These are phyloP conservation scores for Pharus latifolius DNA, from an alignment of 176 grass and related monocot species.

Conservation along the genomic window DNA sequence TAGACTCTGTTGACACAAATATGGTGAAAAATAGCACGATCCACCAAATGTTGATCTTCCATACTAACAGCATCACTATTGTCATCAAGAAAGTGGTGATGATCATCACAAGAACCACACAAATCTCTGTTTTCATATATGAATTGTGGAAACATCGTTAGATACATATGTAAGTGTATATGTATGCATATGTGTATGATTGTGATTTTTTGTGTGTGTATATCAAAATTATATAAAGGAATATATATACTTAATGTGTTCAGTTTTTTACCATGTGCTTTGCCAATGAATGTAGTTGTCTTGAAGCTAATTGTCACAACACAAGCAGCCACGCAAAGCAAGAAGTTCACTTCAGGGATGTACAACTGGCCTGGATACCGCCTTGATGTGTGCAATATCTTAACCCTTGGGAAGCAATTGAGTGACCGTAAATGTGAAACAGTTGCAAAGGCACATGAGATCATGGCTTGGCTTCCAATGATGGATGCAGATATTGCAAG, in stretches of 20 bases:
- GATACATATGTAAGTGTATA: not conserved
- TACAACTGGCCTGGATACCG: conserved; percentile 55
- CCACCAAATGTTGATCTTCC: conserved; percentile 43
- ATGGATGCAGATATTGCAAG: conserved; percentile 31
- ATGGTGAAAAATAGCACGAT: conserved; percentile 39
- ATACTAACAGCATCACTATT: conserved; percentile 58
- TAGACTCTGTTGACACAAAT: conserved; percentile 39
- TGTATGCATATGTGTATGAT: too few relatives aligned
- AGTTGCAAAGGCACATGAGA: conserved; percentile 52
- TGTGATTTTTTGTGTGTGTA: too few relatives aligned
- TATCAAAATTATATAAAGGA: too few relatives aligned
- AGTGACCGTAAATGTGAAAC: conserved; percentile 46
- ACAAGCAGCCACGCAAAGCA: conserved; percentile 28
- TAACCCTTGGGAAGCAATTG: conserved; percentile 52
- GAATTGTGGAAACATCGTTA: not conserved
- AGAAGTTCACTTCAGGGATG: conserved; percentile 58
- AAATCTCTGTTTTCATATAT: conserved; percentile 35
- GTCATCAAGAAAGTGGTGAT: conserved; percentile 51
- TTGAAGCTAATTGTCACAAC: conserved; percentile 38
- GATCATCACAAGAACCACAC: conserved; percentile 52
- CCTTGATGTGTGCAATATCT: conserved; percentile 43
- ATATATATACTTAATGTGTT: too few relatives aligned
- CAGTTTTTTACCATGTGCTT: conserved; percentile 58
- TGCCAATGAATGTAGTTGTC: conserved; percentile 46
- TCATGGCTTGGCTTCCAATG: conserved; percentile 68